phyloP scores from a whole-genome alignment of 768 basidiomycete genomes.

The Coprinopsis marcescibilis region DNA sequence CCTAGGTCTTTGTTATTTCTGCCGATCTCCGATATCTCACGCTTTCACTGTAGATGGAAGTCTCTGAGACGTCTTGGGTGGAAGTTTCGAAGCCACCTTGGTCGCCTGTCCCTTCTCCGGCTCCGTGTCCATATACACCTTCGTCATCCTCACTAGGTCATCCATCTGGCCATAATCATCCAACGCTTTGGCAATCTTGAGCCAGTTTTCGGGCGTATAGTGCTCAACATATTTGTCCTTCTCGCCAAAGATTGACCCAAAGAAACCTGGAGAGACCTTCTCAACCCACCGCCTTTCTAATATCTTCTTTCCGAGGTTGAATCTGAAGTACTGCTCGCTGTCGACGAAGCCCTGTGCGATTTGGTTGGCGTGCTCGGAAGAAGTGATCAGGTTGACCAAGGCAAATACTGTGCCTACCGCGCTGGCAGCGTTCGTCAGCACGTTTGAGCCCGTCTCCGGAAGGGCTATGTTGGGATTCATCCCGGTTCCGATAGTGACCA shows the following conservation, averaged over 20 bases:
- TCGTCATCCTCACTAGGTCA: constrained; percentile 13
- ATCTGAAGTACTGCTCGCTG: constrained; percentile 18
- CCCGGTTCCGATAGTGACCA: constrained; percentile 23
- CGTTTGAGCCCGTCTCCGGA: constrained; percentile 11
- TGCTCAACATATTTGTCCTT: constrained; percentile 11
- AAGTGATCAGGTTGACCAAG: constrained; percentile 17
- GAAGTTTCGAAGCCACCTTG: constrained; percentile 10
- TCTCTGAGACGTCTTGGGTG: constrained; percentile 6
- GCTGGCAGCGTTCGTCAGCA: constrained; percentile 10
- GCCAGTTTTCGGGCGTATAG: constrained; percentile 19
- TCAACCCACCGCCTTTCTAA: constrained; percentile 18
- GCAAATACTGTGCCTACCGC: constrained; percentile 9
- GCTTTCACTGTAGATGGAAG: too few relatives aligned
- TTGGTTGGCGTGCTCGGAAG: constrained; percentile 16
- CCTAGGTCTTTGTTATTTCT: too few relatives aligned
- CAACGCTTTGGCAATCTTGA: constrained; percentile 15
- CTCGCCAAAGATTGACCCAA: constrained; percentile 9
- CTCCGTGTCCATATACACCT: constrained; percentile 10
- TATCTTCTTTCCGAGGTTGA: constrained; percentile 20
- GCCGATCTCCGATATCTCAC: not conserved
- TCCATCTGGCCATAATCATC: constrained; percentile 17
- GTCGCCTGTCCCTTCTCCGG: constrained; percentile 10
- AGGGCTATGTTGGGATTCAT: constrained; percentile 18
- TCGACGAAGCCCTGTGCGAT: constrained; percentile 13
- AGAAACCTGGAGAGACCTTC: constrained; percentile 15